phyloP scores from a whole-genome alignment of 208 protist genomes.

The Acanthamoeba castellanii region DNA sequence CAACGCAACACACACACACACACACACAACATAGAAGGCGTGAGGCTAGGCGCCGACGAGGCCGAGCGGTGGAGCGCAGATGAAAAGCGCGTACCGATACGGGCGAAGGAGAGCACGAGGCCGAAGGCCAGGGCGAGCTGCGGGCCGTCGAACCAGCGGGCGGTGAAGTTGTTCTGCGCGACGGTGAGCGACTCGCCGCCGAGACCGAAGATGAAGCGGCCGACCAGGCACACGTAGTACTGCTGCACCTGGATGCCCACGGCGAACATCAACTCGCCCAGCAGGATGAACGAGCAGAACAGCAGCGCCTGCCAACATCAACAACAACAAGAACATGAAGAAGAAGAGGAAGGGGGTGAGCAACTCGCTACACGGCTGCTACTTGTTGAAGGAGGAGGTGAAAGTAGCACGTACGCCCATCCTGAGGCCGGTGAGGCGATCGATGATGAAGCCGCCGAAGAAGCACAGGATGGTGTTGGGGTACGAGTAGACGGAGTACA shows the following conservation, averaged over 20 bases:
- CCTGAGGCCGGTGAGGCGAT: slow-evolving; percentile 92
- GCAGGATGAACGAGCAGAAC: slow-evolving; percentile 90
- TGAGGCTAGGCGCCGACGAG: too few relatives aligned
- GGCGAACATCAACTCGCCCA: slow-evolving; percentile 90
- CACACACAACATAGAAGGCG: background rate
- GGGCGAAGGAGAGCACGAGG: slow-evolving; percentile 93
- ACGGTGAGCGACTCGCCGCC: slow-evolving; percentile 93
- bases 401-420: background rate
- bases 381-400: background rate
- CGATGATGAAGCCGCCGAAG: slow-evolving; percentile 93
- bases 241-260: slow-evolving; percentile 82
- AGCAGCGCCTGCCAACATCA: slow-evolving; percentile 88
- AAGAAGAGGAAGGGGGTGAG: background rate
- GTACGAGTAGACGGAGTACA: slow-evolving; percentile 95
- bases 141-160: slow-evolving; percentile 92
- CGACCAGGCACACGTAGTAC: slow-evolving; percentile 91
- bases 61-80: too few relatives aligned
- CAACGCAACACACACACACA: background rate
- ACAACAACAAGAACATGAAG: background rate
- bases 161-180: slow-evolving; percentile 93
- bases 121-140: slow-evolving; percentile 94
- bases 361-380: background rate
- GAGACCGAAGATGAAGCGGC: slow-evolving; percentile 93
- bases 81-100: slow-evolving; percentile 82
- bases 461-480: slow-evolving; percentile 93